Base-by-base conservation (phyloP, 2,329 filamentous ascomycete genomes). In the Ophiostoma quercus region DNA sequence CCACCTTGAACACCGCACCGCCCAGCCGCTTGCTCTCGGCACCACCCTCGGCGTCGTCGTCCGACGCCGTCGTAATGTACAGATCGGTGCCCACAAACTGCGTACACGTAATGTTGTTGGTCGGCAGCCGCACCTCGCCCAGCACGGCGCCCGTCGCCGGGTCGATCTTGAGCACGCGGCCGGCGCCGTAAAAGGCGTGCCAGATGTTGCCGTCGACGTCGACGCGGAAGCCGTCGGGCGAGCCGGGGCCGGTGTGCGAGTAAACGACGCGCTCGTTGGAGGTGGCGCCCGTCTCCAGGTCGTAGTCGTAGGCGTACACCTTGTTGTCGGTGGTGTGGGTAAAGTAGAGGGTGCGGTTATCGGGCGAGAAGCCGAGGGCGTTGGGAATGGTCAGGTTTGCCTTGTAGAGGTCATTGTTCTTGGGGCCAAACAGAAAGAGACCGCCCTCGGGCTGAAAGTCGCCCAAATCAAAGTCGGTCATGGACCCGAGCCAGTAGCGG, bases 201-300 rank as follows among this genome's bases (percentile, higher is more conserved):
- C 94, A 97, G 75, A 97, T 84, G 80, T 90, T 90, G n/a, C 92
- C 93, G 69, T 96, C 87, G 62, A 84, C 85, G 76, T 97, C 94
- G 75, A 96, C 86, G 72, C 90, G 89, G 79, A 94, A 94, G 1
- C 94, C 94, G 79, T 97, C 94, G 0, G 92, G 92, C 72, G 87
- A 86, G 66, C 89, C 89, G 34, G 84, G 78, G 0, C 85, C 85
- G 3, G 85, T 83, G 76, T 93, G 87, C 70, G 84, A 82, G 80
- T 93, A 94, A 80, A 93, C 92, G 51, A 89, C 82, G 69, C 90
- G 87, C 76, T 87, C 85, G 78, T 91, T 89, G 71, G 84, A 85
- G 68, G 92, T 83, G n/a, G 80, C 80, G 47, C 90, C 90, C 1
- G 85, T 88, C n/a, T 79, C 77, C 0, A 80, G 76, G 74, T 90